Evolutionary conservation across 805 yeast genomes (phyloP).

Genomic region (Ogataea minuta): DNA sequence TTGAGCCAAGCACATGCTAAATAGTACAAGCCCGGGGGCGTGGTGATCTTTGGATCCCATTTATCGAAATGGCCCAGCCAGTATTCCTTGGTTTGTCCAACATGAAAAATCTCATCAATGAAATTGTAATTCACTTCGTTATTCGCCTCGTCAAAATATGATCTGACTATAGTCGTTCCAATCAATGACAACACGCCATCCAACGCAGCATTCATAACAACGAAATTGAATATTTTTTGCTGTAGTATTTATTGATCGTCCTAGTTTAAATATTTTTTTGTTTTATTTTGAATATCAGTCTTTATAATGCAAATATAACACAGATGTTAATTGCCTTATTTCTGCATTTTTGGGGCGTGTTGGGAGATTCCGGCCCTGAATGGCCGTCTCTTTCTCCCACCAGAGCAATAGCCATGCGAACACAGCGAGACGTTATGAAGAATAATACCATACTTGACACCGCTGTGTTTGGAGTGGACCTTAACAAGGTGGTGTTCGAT

Average conservation of each 20-base stretch:
- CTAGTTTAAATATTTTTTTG: too few species aligned
- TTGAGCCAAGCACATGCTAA: slow-evolving; percentile 41
- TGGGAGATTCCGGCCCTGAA: slow-evolving; percentile 1
- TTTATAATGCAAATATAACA: not conserved
- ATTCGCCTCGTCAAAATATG: slow-evolving; percentile 22
- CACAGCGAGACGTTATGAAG: slow-evolving; percentile 47
- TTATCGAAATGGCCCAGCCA: slow-evolving; percentile 55
- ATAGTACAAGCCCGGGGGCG: slow-evolving; percentile 89
- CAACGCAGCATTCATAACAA: too few species aligned
- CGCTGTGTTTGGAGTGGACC: slow-evolving; percentile 39
- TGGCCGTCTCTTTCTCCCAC: slow-evolving; percentile 36
- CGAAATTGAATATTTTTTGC: too few species aligned
- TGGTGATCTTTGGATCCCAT: slow-evolving; percentile 91
- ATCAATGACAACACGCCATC: slow-evolving; percentile 16
- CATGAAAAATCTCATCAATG: slow-evolving; percentile 84
- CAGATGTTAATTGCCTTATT: not conserved
- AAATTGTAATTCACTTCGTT: slow-evolving; percentile 32
- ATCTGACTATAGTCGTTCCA: slow-evolving; percentile 18
- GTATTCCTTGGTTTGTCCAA: slow-evolving; percentile 72
- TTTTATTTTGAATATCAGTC: too few species aligned
- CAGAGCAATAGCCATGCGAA: slow-evolving; percentile 37
- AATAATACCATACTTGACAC: slow-evolving; percentile 41
- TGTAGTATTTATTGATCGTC: too few species aligned
- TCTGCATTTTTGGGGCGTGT: not conserved
- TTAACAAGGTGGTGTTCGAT: slow-evolving; percentile 35